A percentile compares a stretch with the other conserved stretches of the same genome.
Conservation (phyloP, 805 yeast species). For the Yarrowia sp. region DNA sequence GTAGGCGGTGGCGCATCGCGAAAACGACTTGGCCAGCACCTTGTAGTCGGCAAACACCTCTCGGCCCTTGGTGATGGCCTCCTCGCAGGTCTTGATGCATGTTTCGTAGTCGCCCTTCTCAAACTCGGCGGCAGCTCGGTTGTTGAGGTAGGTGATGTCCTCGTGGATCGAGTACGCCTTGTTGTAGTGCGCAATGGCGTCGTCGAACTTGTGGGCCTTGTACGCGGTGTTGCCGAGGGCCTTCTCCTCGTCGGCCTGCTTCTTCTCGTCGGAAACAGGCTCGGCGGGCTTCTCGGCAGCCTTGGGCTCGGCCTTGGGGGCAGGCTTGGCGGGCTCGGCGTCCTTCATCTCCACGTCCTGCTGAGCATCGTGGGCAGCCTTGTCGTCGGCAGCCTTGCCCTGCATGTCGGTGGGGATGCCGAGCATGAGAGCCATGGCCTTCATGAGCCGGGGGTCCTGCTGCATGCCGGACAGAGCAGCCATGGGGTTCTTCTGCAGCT, state of each 20-base stretch:
- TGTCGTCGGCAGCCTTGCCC: constrained; percentile 43
- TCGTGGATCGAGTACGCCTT: constrained; percentile 81
- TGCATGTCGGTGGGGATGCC: constrained; percentile 67
- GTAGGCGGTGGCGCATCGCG: constrained; percentile 86
- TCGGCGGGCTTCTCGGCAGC: constrained; percentile 52
- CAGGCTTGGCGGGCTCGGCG: constrained; percentile 42
- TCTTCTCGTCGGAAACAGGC: constrained; percentile 47
- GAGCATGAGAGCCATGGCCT: constrained; percentile 81
- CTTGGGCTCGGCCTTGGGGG: constrained; percentile 47
- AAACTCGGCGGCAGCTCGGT: constrained; percentile 96
- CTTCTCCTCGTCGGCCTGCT: constrained; percentile 61
- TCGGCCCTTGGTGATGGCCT: constrained; percentile 89
- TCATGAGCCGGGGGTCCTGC: constrained; percentile 86
- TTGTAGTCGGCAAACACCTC: constrained; percentile 91
- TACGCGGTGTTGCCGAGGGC: constrained; percentile 86
- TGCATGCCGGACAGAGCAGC: constrained; percentile 72
- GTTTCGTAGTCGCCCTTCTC: constrained; percentile 92
- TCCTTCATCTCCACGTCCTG: constrained; percentile 40
- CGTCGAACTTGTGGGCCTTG: constrained; percentile 87
- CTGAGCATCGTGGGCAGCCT: constrained; percentile 40
- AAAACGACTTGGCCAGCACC: constrained; percentile 88
- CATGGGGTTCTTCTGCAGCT: constrained; percentile 70
- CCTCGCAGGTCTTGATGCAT: constrained; percentile 79
- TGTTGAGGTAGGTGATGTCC: constrained; percentile 93
- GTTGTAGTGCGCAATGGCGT: constrained; percentile 85